A percentile compares a stretch with the other conserved stretches of the same genome.
Evolutionary conservation across 179 eudicot genomes (phyloP).

Genomic region (Silene coronaria): DNA sequence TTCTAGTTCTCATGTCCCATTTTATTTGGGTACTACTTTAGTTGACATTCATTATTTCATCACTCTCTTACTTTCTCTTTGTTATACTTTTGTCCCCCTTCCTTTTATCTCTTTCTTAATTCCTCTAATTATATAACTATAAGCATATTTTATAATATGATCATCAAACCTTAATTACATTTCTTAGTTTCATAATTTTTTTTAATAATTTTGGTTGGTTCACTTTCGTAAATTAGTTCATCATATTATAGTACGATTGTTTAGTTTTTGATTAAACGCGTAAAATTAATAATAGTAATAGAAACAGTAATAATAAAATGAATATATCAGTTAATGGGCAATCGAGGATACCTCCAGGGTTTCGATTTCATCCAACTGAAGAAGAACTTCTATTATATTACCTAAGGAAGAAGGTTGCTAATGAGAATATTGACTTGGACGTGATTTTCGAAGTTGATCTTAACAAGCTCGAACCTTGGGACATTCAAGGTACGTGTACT

Average conservation of each 20-base stretch:
- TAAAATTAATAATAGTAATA: neutral
- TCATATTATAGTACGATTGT: neutral
- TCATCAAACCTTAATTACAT: neutral
- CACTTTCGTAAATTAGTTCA: neutral
- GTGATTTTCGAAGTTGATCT: slow-evolving; percentile 76
- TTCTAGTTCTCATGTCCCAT: slow-evolving; percentile 22
- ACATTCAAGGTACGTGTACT: slow-evolving; percentile 52
- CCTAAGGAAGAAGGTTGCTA: slow-evolving; percentile 52
- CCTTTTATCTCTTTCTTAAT: neutral
- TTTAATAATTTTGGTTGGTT: slow-evolving; percentile 3
- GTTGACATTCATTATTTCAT: slow-evolving; percentile 26
- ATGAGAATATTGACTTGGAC: slow-evolving; percentile 51
- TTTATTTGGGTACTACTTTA: slow-evolving; percentile 23
- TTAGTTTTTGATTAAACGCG: neutral
- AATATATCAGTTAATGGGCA: slow-evolving; percentile 61
- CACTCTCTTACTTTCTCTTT: neutral
- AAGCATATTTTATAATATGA: neutral
- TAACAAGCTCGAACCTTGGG: slow-evolving; percentile 77
- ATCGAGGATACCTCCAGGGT: slow-evolving; percentile 68
- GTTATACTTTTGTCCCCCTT: slow-evolving; percentile 13
- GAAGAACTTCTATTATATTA: slow-evolving; percentile 65
- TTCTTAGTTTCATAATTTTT: neutral
- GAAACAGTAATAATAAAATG: slow-evolving; percentile 27
- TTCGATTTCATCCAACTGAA: slow-evolving; percentile 73
- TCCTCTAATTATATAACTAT: neutral